These are phyloP conservation scores for Anthostomella pinea DNA, from an alignment of 2,329 filamentous ascomycete species.

Conservation along the genomic window DNA sequence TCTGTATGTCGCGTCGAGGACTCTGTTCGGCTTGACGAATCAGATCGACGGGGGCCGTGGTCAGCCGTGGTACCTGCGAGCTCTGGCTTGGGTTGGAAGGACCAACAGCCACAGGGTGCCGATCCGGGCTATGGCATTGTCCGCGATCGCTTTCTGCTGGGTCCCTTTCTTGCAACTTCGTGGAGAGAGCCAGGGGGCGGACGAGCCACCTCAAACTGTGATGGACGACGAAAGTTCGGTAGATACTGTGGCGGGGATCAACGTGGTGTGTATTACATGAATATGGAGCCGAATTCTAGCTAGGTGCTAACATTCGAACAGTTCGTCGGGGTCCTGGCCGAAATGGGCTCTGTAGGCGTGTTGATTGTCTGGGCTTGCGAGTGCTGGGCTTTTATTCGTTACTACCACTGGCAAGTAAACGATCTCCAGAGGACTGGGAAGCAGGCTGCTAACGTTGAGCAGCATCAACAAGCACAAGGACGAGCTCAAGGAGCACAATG, in stretches of 20 bases:
- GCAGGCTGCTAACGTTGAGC: no score
- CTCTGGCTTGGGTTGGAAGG: conserved; percentile 31
- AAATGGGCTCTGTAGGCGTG: conserved; percentile 36
- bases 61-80: conserved; percentile 24
- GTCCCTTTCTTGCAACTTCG: conserved; percentile 39
- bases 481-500: conserved; percentile 19
- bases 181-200: no score
- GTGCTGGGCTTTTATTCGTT: conserved; percentile 39
- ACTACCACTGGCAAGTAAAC: conserved; percentile 32
- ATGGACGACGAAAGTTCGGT: no score
- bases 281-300: no score
- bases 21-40: conserved; percentile 31
- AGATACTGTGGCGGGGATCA: no score
- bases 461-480: conserved; percentile 22
- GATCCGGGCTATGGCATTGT: conserved; percentile 37
- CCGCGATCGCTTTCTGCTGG: conserved; percentile 39
- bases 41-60: conserved; percentile 26
- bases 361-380: conserved; percentile 41
- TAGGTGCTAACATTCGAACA: no score
- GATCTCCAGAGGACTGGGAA: no score
- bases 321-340: conserved; percentile 38
- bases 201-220: no score
- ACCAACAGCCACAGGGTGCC: conserved; percentile 34
- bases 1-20: conserved; percentile 34
- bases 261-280: no score